phyloP scores from a whole-genome alignment of 805 yeast genomes.

The Candida vaughaniae region DNA sequence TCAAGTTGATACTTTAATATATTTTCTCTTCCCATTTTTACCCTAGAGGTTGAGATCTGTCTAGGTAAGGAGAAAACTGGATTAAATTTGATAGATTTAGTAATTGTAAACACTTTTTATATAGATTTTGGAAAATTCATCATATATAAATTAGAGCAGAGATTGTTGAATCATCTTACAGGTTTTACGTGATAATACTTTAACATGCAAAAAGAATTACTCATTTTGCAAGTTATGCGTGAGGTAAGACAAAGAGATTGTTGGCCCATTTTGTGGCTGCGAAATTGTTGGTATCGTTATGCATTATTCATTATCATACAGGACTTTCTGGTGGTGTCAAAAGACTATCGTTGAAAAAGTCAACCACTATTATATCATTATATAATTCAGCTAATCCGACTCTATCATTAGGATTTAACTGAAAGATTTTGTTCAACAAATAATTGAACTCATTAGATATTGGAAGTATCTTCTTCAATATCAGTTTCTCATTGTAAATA shows the following conservation, averaged over 20 bases:
- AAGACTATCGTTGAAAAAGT: slow-evolving; percentile 25
- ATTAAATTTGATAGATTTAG: neutral
- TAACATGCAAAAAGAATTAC: no score
- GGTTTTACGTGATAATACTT: no score
- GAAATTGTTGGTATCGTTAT: slow-evolving; percentile 2
- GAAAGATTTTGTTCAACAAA: slow-evolving; percentile 47
- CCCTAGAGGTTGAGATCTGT: slow-evolving; percentile 3
- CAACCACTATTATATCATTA: slow-evolving; percentile 31
- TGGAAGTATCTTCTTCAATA: slow-evolving; percentile 69
- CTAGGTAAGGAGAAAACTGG: neutral
- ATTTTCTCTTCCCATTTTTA: slow-evolving; percentile 41
- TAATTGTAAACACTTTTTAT: no score
- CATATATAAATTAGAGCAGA: no score
- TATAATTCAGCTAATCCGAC: slow-evolving; percentile 40
- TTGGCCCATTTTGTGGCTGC: no score
- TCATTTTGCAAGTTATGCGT: neutral
- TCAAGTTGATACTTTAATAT: slow-evolving; percentile 40
- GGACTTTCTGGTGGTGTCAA: slow-evolving; percentile 18
- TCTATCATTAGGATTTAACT: slow-evolving; percentile 49
- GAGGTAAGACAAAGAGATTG: no score
- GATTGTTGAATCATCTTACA: slow-evolving; percentile 3
- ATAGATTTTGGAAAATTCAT: no score
- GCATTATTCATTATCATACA: slow-evolving; percentile 6
- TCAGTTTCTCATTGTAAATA: slow-evolving; percentile 49
- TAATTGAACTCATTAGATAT: slow-evolving; percentile 60